Evolutionary conservation across 495 filamentous ascomycete genomes (phyloP), one percentile per base, ranked within the genome.

Genomic region (Neurospora tetraspora): DNA sequence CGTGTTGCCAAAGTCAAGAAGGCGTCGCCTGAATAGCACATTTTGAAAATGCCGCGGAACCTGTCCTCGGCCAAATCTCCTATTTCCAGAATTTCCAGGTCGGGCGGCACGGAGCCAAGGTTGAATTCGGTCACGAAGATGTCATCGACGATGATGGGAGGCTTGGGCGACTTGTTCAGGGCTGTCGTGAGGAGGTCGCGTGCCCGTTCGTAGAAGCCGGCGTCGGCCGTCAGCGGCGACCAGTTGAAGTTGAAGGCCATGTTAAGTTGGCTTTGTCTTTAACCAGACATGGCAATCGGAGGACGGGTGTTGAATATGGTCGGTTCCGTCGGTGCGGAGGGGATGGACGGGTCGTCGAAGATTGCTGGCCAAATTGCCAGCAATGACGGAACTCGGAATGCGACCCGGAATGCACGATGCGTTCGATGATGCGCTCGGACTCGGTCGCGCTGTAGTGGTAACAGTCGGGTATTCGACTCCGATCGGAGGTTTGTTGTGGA

Each of bases 171-270:
- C 82, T 98, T 98, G 87, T 99, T 99, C 76, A 99, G 87, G 38
- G 96, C 96, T 59, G 91, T 90, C 34, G 96, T 99, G 68, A 99
- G 88, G 78, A 98, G 92, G 76, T 97, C 94, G 80, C 94, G 92
- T 69, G 96, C 96, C 77, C 94, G 89, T 77, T 90, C 88, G 82
- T 96, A 96, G 84, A 96, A 96, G 71, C 86, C 86, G 80, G 93
- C 94, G 85, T 97, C 93, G 76, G 94, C 94, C 82, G 94, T 94
- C 76, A 99, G 88, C 79, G 96, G 96, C 88, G 94, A 97, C 96
- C 96, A 99, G 94, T 98, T 99, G 93, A 99, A 98, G 86, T 97
- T 98, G 90, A 99, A 99, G 74, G 96, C 95, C 96, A 99, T 99
- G 84, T 81, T 82, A 82, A 82, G 80, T 76, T 81, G 81, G 79